Evolutionary conservation across 2,329 filamentous ascomycete species (phyloP).

Genomic region (Davidsoniella eucalypti): DNA sequence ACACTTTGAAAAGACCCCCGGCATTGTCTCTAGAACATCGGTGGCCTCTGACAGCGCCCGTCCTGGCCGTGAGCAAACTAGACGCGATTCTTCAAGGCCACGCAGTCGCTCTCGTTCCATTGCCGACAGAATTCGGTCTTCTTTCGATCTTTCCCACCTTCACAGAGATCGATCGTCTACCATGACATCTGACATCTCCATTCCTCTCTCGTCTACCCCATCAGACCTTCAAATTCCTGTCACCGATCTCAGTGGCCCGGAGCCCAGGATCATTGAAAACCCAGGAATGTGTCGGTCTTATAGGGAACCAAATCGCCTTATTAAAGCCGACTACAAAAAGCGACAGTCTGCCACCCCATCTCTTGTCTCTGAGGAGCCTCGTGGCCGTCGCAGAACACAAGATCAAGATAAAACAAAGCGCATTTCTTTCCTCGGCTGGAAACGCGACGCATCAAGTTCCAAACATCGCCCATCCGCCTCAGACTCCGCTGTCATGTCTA

Average conservation of each 20-base stretch:
- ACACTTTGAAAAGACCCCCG: slow-evolving; percentile 1
- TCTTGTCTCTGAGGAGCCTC: slow-evolving; percentile 9
- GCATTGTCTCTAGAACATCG: neutral
- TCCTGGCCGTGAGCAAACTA: neutral
- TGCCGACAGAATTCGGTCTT: slow-evolving; percentile 8
- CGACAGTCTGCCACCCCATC: neutral
- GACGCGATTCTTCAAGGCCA: slow-evolving; percentile 1
- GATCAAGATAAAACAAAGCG: slow-evolving; percentile 7
- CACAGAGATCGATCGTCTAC: slow-evolving; percentile 2
- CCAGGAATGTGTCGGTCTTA: slow-evolving; percentile 9
- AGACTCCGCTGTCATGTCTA: neutral
- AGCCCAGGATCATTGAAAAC: slow-evolving; percentile 10
- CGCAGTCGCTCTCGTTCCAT: slow-evolving; percentile 11
- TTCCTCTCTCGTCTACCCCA: slow-evolving; percentile 5
- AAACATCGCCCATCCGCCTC: neutral
- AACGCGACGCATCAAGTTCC: slow-evolving; percentile 5
- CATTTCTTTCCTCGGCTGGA: slow-evolving; percentile 10
- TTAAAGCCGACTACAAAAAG: slow-evolving; percentile 1
- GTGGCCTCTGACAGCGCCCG: neutral
- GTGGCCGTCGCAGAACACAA: slow-evolving; percentile 3
- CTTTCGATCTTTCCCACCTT: slow-evolving; percentile 7
- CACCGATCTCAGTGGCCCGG: slow-evolving; percentile 10
- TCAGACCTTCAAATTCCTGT: slow-evolving; percentile 10
- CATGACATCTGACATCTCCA: slow-evolving; percentile 6
- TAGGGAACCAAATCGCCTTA: slow-evolving; percentile 5